Evolutionary conservation across 768 basidiomycete genomes (phyloP), one percentile per base, ranked within the genome.

Genomic region (Lentinula aciculospora): DNA sequence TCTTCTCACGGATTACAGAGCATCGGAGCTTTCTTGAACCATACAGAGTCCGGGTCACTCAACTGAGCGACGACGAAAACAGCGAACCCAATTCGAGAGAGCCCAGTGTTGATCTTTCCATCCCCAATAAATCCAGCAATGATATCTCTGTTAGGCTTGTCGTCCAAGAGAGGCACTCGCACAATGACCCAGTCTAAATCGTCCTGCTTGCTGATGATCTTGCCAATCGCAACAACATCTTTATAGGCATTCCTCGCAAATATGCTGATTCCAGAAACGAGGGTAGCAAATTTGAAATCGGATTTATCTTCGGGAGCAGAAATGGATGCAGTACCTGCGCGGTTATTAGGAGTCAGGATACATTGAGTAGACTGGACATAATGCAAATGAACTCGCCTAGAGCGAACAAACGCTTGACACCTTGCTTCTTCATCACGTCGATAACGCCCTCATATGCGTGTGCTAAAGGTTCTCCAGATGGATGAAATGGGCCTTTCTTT

Each of bases 101-200:
- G 66, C n/a, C 66, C 71, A 3, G 71, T 71, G 21, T 76, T 78
- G 7, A 75, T 78, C 62, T 75, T 77, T 15, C 78, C 79, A 61
- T 90, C 88, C 2, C 89, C 88, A 4, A 86, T 70, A 64, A 89
- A 88, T 2, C 89, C 89, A 28, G 78, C 83, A 3, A 81, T 66
- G 31, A 82, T 73, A 0, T 73, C 73, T 61, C 71, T 79, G 13
- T 71, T 72, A 25, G 74, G 65, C 3, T 75, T 71, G 60, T 81
- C 76, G 42, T 76, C 84, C 63, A 91, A 65, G 25, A 88, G 53
- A 0, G 88, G 88, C 2, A 91, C 86, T 32, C 89, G 75, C 29
- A 76, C 82, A 45, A 89, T 81, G 6, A 86, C 90, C 85, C 86
- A 90, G 23, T 84, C 80, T 17, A 88, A 63, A 19, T 79, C 75